Percentiles rank a stretch among this genome's conserved stretches.
These are phyloP conservation scores for Ophiostoma angusticollis DNA, from an alignment of 2,329 filamentous ascomycete species.

Conservation along the genomic window DNA sequence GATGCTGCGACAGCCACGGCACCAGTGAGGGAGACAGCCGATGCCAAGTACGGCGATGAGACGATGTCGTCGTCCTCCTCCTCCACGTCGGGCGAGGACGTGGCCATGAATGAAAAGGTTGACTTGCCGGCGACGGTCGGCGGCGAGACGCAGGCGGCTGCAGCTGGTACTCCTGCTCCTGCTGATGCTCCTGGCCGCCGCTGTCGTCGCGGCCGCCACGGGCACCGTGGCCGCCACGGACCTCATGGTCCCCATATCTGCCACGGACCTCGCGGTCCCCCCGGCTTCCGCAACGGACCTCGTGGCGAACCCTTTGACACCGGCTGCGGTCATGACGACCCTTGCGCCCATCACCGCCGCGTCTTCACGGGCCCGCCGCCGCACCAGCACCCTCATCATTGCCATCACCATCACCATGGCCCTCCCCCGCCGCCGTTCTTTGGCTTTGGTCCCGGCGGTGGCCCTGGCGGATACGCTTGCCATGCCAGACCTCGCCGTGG, in stretches of 20 bases:
- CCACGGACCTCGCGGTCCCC: not conserved
- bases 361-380: not conserved
- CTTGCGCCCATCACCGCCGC: constrained; percentile 2
- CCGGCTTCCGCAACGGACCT: not conserved
- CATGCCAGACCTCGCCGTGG: constrained; percentile 8
- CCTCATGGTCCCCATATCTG: not conserved
- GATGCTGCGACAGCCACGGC: constrained; percentile 9
- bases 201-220: constrained; percentile 2
- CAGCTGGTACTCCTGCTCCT: not conserved
- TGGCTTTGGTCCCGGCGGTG: no score
- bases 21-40: constrained; percentile 10
- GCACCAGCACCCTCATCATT: not conserved
- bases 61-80: constrained; percentile 2
- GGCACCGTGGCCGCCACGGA: not conserved
- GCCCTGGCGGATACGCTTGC: no score
- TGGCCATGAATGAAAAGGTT: constrained; percentile 20
- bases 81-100: constrained; percentile 9
- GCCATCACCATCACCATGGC: constrained; percentile 8
- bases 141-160: not conserved
- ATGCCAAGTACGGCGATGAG: constrained; percentile 7
- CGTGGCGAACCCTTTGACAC: constrained; percentile 5
- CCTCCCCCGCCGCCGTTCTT: constrained; percentile 7
- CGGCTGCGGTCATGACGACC: constrained; percentile 14
- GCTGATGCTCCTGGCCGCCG: not conserved
- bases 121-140: constrained; percentile 15